Conservation (phyloP, 2,329 filamentous ascomycete genomes). For the Apiospora malaysiana region DNA sequence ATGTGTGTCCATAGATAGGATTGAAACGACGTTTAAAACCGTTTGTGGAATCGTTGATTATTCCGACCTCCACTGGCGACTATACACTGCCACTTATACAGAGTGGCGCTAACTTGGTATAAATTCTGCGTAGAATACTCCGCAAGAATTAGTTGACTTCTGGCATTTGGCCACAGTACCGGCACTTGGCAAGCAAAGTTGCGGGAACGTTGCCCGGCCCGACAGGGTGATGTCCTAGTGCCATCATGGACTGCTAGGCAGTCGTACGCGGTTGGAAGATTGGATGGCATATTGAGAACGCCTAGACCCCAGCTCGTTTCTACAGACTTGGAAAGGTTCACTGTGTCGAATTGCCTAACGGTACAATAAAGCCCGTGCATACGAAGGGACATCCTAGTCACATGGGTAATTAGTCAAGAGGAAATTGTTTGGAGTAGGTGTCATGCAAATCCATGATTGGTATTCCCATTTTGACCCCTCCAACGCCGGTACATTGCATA, state of each 20-base stretch:
- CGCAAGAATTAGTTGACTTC: too few species aligned
- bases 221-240: not conserved
- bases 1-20: not conserved
- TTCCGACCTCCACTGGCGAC: not conserved
- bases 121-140: not conserved
- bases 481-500: constrained; percentile 45
- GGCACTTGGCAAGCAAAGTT: not conserved
- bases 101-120: not conserved
- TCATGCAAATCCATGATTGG: constrained; percentile 44
- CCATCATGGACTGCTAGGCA: not conserved
- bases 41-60: not conserved
- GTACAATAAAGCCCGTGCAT: constrained; percentile 1
- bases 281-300: not conserved
- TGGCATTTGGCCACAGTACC: not conserved
- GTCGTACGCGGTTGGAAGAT: not conserved
- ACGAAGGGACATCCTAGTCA: not conserved
- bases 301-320: not conserved
- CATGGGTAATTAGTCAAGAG: constrained; percentile 6
- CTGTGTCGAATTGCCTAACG: not conserved
- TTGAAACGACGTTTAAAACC: constrained; percentile 12
- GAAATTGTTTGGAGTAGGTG: constrained; percentile 34
- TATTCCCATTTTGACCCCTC: constrained; percentile 45
- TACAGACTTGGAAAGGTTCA: not conserved
- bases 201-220: not conserved
- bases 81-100: not conserved